Conservation (phyloP, 192 early-diverging fungal species). For the Coemansia sp. region DNA sequence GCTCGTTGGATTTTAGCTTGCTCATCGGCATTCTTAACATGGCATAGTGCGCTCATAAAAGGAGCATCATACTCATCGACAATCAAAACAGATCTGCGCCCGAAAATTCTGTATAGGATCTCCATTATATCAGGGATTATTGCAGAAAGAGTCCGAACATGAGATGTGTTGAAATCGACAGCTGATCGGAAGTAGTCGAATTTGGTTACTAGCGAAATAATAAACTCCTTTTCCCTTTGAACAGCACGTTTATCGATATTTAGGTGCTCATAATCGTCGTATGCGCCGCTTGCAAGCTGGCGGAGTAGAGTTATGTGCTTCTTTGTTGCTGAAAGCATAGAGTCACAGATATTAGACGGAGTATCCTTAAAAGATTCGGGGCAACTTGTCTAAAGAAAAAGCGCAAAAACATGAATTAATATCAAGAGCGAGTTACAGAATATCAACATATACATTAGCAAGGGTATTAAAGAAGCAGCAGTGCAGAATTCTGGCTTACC, state of each 20-base stretch:
- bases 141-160: neutral
- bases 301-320: neutral
- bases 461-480: neutral
- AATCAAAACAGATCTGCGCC: neutral
- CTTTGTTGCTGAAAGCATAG: neutral
- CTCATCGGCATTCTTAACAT: neutral
- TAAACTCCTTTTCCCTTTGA: neutral
- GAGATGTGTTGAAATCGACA: no score
- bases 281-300: neutral
- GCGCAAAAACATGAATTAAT: neutral
- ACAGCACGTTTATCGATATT: neutral
- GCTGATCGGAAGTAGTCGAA: no score
- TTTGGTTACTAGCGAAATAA: no score
- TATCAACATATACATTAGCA: neutral
- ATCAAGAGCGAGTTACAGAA: neutral
- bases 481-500: neutral
- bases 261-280: neutral
- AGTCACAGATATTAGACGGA: neutral
- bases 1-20: neutral
- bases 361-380: neutral
- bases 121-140: neutral
- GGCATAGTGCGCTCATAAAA: neutral
- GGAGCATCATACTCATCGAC: constrained; percentile 6
- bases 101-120: neutral
- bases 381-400: neutral